Evolutionary conservation across 768 basidiomycete genomes (phyloP), one percentile per base, ranked within the genome.

Genomic region (Podaxis carcinomalis): DNA sequence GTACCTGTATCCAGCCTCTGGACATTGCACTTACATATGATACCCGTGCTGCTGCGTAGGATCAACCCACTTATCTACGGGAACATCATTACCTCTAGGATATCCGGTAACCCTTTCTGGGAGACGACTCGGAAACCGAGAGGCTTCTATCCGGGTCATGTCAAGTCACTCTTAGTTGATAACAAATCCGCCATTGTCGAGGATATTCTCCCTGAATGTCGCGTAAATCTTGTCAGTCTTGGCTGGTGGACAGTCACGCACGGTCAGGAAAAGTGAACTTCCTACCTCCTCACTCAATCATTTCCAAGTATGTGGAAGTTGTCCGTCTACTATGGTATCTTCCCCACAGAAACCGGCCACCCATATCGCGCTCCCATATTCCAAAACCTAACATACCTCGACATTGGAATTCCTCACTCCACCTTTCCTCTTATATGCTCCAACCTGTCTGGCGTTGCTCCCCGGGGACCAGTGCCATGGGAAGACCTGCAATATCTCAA

Each of bases 51-150:
- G 1, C 14, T 44, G 11, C 14, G n/a, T 28, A 59, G 57, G 57
- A 42, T 51, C 28, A 50, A 59, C 2, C 50, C 57, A 11, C 57
- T 59, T 25, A 51, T 59, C 9, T 59, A 59, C 27, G n/a, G 25
- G 28, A 42, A 37, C 23, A 59, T 59, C 27, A 7, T 32, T 2
- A 23, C 56, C 11, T 47, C 46, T 14, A 57, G 28, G 44, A 23
- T 54, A 19, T 10, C 16, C 2, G 2, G 14, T 14, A 6, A 39
- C 23, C 35, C 36, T 39, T 11, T 7, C 1, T 9, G 19, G 5
- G 28, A n/a, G 2, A 16, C 14, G 23, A 28, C 42, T 32, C 55
- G 28, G 19, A 56, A 56, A 32, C 13, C 44, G 7, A n/a, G 16
- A 11, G 42, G 35, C 10, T 56, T 56, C 40, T 56, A 56, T n/a